Base-by-base conservation (phyloP, 1,284 basidiomycete genomes). In the Mrakiaceae sp. region DNA sequence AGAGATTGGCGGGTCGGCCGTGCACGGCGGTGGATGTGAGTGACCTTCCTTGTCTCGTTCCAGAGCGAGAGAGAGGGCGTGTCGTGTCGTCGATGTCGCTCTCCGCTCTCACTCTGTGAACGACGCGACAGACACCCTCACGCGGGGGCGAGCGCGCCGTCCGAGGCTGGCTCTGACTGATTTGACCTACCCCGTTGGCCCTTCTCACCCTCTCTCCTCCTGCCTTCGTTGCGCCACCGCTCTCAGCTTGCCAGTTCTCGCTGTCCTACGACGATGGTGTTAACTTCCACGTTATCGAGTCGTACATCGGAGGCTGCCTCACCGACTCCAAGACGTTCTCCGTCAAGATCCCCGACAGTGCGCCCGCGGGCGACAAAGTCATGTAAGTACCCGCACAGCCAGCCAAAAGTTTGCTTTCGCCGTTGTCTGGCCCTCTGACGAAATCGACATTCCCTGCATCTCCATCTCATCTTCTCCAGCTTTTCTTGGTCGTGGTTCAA, bases 401-500 rank as follows among this genome's bases (percentile, higher is more conserved):
- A 27, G 27, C 27, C 27, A 27, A 27, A 27, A 27, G 27, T 27
- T 47, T 40, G 16, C 7, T 46, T 44, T 27, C 53, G 12, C 27
- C 6, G 6, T 54, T 12, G 12, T 52, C 11, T 11, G 51, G 51
- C 16, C 11, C 12, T 52, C 48, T 8, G 51, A 16, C 11, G 9
- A 16, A 12, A 16, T 16, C 1, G 16, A 3, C 12, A 16, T 16
- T 52, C 12, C 11, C 51, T 10, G 7, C 11, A 12, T 46, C 40
- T 44, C 27, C 1, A 0, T 5, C 14, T 39, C 2, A 6, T 51
- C 48, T 14, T 52, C 40, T 16, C 2, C 47, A 63, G 61, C 59
- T 65, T 66, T n/a, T 62, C 65, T 9, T 66, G 65, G 65, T 54
- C 56, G 14, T 66, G 65, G 65, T 63, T 63, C 46, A 66, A 66